Base-by-base conservation (phyloP, 1,139 yeast species). In the Candida sp. region DNA sequence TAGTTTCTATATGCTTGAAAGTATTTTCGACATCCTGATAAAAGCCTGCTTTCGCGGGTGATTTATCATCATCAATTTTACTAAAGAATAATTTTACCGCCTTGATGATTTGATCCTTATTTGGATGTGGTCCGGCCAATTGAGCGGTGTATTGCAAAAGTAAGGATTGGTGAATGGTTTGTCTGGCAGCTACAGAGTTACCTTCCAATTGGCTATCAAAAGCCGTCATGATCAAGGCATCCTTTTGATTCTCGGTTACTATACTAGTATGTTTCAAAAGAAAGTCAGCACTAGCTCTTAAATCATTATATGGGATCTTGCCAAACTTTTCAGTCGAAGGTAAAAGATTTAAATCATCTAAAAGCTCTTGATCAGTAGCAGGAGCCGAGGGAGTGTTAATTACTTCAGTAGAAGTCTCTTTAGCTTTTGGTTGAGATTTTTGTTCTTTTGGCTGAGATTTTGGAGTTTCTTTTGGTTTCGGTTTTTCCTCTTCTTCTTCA, bases 141-240 rank as follows among this genome's bases (percentile, higher is more conserved):
- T 85, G 87, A 12, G 82, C 73, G 43, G 87, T 69, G 60, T 89
- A 93, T 58, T 90, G 96, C 47, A 93, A 64, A 36, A 93, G 66
- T 52, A 89, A 77, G 1, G 97, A 84, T 58, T 89, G 95, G 58
- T 83, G 87, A 38, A 93, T 83, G 27, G 84, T 77, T 47, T 79
- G 85, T 50, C 74, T 76, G 1, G 91, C 81, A 11, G 64, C 60
- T 4, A 51, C 47, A 0, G 77, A 59, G 42, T 88, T 75, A 15
- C 82, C 84, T 7, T 75, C 80, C 48, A 91, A 73, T 60, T 90
- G 90, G 43, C 75, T 71, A 55, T 93, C 96, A 61, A 93, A 95
- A 0, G 98, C 96, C 22, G 85, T 83, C 97, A 93, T 91, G 59
- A 91, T 73, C 46, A 95, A 77, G 0, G 96, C 91, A 63, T 95